phyloP scores from a whole-genome alignment of 2,329 filamentous ascomycete species.

The Setomelanomma holmii region DNA sequence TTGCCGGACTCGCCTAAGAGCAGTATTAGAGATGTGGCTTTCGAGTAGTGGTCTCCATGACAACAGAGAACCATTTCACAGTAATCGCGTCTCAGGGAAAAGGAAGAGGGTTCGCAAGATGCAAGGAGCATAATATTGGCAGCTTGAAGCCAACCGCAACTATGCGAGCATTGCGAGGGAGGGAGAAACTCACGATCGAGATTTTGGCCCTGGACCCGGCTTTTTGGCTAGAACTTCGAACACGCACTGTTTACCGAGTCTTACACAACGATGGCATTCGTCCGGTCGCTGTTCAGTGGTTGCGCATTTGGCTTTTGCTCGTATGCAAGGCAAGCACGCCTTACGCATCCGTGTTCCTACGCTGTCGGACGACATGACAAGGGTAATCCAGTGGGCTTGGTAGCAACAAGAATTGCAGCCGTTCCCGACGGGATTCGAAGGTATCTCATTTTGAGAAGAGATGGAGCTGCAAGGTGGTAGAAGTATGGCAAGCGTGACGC shows the following conservation, averaged over 20 bases:
- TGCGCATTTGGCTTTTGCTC: slow-evolving; percentile 33
- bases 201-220: slow-evolving; percentile 19
- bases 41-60: background rate
- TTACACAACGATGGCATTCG: slow-evolving; percentile 27
- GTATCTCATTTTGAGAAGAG: background rate
- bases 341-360: slow-evolving; percentile 19
- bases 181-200: slow-evolving; percentile 27
- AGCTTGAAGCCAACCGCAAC: too few relatives aligned
- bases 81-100: too few relatives aligned
- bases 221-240: slow-evolving; percentile 22
- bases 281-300: slow-evolving; percentile 18
- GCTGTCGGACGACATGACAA: background rate
- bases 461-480: background rate
- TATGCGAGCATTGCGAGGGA: background rate
- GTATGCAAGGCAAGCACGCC: slow-evolving; percentile 28
- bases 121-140: too few relatives aligned
- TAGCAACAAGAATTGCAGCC: background rate
- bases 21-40: background rate
- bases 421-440: slow-evolving; percentile 4
- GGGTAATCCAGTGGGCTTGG: background rate
- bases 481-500: background rate
- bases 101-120: too few relatives aligned
- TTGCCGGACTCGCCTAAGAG: slow-evolving; percentile 28
- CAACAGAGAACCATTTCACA: too few relatives aligned
- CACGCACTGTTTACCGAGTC: slow-evolving; percentile 28